Conservation (phyloP, 495 filamentous ascomycete species). For the Tuber brumale region DNA sequence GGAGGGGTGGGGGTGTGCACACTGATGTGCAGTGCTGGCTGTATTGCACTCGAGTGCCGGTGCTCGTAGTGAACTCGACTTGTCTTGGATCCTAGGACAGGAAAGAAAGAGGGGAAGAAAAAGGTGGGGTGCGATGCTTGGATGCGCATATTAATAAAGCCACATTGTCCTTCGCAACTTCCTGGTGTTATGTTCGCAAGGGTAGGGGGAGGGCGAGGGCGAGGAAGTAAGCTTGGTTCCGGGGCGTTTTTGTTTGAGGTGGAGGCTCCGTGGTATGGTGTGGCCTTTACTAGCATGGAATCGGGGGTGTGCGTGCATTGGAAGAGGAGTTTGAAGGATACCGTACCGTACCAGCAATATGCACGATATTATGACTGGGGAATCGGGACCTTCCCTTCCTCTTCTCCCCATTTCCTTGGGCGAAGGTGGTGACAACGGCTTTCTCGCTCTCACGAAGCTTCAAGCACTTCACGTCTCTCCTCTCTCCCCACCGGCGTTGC, state of each 20-base stretch:
- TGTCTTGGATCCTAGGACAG: neutral
- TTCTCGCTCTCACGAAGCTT: neutral
- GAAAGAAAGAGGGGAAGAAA: neutral
- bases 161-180: slow-evolving; percentile 1
- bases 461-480: neutral
- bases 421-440: neutral
- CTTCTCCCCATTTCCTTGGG: neutral
- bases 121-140: neutral
- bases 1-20: neutral
- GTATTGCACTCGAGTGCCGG: neutral
- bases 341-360: neutral
- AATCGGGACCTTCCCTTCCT: neutral
- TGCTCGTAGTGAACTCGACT: neutral
- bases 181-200: neutral
- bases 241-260: neutral
- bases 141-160: neutral
- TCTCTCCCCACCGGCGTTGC: neutral
- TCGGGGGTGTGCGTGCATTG: neutral
- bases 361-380: neutral
- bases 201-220: neutral
- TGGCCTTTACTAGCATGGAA: neutral
- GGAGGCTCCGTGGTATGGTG: neutral
- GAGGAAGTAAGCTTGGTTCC: neutral
- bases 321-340: neutral
- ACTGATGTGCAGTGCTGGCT: neutral